Base-by-base conservation (phyloP, 345 rosid genomes). In the Nasturtium officinale region DNA sequence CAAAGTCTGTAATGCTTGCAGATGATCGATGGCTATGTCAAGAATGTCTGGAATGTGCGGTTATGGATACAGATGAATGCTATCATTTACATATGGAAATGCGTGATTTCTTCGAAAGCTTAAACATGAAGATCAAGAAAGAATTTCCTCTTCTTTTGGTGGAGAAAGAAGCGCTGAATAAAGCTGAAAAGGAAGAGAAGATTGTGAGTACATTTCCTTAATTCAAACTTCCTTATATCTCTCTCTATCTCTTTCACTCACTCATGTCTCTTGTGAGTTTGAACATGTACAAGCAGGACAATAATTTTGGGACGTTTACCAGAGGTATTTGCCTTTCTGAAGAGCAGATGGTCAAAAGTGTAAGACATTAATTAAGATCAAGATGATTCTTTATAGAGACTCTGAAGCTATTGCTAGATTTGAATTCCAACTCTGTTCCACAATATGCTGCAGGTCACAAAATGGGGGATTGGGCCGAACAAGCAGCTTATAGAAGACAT, bases 241-340 rank as follows among this genome's bases (percentile, higher is more conserved):
- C 46, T 72, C 30, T 33, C n/a, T 26, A 0, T 65, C 3, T 55
- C 40, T 58, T 10, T 64, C 7, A 13, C 58, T 72, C n/a, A n/a
- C 45, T 67, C 33, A 38, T 47, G 9, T 35, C 62, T 32, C 17
- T 61, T 32, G 21, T 59, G n/a, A 29, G 20, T 63, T 29, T 26
- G 6, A 11, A 16, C 11, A 23, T 2, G 25, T 23, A 65, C 5
- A 68, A 32, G 6, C 73, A 89, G 98, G 96, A 89, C 50, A 81
- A 93, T 72, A 87, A 82, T 61, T 84, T 85, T 83, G 76, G 94
- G 87, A 76, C 87, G 4, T 87, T 88, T 69, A 91, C 96, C 5
- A 89, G 98, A 82, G 98, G 97, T 60, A 83, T 91, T 28, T 93
- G 97, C 82, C 70, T 93, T 77, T 93, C 92, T 0, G 91, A 90